Evolutionary conservation across 768 basidiomycete species (phyloP).

Genomic region (Hirschioporus abietinus): DNA sequence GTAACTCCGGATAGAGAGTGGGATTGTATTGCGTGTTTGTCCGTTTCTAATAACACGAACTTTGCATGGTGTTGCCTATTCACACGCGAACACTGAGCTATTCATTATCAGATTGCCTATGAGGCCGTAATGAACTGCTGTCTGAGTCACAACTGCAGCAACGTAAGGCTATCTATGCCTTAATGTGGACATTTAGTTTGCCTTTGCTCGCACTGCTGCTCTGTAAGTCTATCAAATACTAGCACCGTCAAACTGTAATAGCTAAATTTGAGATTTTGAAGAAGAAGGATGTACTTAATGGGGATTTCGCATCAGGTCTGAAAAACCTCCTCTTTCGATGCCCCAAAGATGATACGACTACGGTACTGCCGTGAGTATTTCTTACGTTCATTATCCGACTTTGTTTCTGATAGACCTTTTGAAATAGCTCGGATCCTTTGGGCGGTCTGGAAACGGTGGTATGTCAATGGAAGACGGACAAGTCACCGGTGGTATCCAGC

Average conservation of each 20-base stretch:
- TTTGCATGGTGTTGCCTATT: no score
- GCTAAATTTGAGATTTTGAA: neutral
- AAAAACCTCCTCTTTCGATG: neutral
- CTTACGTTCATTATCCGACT: no score
- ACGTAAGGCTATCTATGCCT: neutral
- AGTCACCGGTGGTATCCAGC: no score
- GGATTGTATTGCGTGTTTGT: no score
- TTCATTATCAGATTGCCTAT: slow-evolving; percentile 46
- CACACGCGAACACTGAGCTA: no score
- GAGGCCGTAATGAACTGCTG: slow-evolving; percentile 60
- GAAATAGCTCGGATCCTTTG: neutral
- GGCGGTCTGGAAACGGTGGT: no score
- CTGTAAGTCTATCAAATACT: neutral
- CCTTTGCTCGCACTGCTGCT: neutral
- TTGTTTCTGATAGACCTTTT: no score
- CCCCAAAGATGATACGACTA: neutral
- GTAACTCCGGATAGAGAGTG: no score
- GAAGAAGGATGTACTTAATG: neutral
- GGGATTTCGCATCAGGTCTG: neutral
- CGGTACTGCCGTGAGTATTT: neutral
- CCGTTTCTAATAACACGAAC: no score
- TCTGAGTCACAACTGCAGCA: no score
- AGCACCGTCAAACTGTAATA: neutral
- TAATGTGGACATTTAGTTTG: neutral
- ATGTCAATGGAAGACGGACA: no score